Conservation (phyloP, 129 eudicot genomes). For the Saussurea involucrata region DNA sequence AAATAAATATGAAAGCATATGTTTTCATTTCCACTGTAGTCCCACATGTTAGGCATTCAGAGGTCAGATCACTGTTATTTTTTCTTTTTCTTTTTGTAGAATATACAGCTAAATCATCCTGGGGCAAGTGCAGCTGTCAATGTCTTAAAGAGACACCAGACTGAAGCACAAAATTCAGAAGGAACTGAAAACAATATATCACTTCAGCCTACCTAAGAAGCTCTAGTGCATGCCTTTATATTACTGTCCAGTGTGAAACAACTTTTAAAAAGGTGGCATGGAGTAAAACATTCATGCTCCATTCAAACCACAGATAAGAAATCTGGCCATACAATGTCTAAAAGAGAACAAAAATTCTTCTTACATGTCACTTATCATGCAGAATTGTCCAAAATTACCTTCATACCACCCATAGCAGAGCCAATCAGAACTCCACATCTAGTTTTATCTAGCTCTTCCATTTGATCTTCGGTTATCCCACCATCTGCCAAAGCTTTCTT, state of each 20-base stretch:
- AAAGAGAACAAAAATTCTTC: neutral
- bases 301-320: neutral
- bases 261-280: neutral
- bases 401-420: conserved; percentile 97
- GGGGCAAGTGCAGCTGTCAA: neutral
- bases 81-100: neutral
- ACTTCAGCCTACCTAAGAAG: neutral
- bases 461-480: conserved; percentile 63
- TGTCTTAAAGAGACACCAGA: neutral
- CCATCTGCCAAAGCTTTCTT: conserved; percentile 89
- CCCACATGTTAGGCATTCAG: neutral
- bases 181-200: neutral
- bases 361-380: neutral
- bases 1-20: neutral
- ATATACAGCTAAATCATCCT: neutral
- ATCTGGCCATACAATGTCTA: neutral
- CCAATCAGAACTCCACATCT: conserved; percentile 92
- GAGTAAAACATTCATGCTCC: neutral
- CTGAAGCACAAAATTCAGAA: neutral
- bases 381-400: conserved; percentile 41
- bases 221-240: neutral
- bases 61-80: neutral
- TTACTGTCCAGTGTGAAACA: neutral
- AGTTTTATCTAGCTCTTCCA: conserved; percentile 65
- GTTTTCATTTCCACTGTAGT: neutral